Conservation (phyloP, 495 filamentous ascomycete genomes). For the Neurospora tetraspora region DNA sequence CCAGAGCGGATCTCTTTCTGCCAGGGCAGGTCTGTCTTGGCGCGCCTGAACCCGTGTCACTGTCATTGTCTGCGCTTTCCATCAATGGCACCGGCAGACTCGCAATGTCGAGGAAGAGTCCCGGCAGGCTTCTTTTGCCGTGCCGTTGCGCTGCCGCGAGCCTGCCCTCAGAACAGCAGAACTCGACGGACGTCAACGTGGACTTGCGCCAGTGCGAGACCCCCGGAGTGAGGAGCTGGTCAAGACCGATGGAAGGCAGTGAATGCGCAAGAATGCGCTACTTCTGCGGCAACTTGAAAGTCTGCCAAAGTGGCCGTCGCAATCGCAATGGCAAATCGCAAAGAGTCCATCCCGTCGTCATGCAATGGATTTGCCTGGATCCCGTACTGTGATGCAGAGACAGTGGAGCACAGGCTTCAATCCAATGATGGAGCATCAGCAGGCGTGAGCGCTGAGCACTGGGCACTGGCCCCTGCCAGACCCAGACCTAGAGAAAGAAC, state of each 20-base stretch:
- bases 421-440: not conserved
- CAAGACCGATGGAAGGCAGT: not conserved
- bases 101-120: not conserved
- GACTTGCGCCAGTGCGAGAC: not conserved
- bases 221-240: not conserved
- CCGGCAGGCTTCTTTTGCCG: not conserved
- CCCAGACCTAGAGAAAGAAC: conserved; percentile 17
- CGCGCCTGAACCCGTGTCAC: not conserved
- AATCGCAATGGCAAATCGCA: not conserved
- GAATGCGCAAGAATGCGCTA: not conserved
- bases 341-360: not conserved
- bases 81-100: not conserved
- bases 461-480: not conserved
- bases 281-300: not conserved
- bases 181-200: not conserved
- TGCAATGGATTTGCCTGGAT: not conserved
- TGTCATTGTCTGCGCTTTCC: not conserved
- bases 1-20: not conserved
- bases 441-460: not conserved
- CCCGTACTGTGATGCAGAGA: not conserved
- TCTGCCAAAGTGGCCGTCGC: not conserved
- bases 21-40: not conserved
- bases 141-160: not conserved
- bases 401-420: not conserved
- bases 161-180: not conserved